Conservation (phyloP, 768 basidiomycete genomes). For the Rhizopogon vinicolor region DNA sequence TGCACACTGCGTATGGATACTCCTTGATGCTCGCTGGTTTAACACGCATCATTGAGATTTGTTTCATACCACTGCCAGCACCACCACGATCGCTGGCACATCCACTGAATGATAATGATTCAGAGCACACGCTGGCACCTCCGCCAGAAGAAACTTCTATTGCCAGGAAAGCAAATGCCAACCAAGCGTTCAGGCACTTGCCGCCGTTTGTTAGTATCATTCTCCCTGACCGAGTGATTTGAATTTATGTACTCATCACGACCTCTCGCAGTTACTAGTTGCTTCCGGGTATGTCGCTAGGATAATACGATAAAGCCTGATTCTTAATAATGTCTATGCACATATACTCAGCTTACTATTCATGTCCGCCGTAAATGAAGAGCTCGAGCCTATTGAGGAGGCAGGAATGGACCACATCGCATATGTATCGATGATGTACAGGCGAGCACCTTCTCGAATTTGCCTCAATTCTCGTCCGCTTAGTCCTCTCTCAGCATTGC, state of each 20-base stretch:
- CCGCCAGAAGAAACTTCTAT: constrained; percentile 11
- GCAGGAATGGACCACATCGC: constrained; percentile 88
- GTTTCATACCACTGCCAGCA: constrained; percentile 53
- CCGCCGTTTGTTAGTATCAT: constrained; percentile 73
- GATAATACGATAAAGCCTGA: neutral
- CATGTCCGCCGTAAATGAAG: constrained; percentile 94
- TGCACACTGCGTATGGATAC: constrained; percentile 81
- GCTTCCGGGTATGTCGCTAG: constrained; percentile 54
- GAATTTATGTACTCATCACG: constrained; percentile 2
- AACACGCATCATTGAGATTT: constrained; percentile 78
- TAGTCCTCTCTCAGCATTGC: constrained; percentile 43
- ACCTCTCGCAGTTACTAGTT: constrained; percentile 52
- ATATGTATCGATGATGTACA: constrained; percentile 80
- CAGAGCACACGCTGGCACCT: constrained; percentile 64
- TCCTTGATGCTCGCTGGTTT: constrained; percentile 82
- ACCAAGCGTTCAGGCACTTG: constrained; percentile 76
- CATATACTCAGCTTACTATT: constrained; percentile 59
- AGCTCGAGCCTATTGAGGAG: constrained; percentile 64
- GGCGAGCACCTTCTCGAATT: constrained; percentile 36
- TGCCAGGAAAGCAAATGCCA: constrained; percentile 29
- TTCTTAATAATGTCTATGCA: neutral
- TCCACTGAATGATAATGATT: constrained; percentile 45
- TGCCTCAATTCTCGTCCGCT: constrained; percentile 1
- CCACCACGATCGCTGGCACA: constrained; percentile 16
- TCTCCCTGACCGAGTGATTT: neutral